Evolutionary conservation across 2,329 filamentous ascomycete species (phyloP), one percentile per base, ranked within the genome.

Genomic region (Daldinia sp.): DNA sequence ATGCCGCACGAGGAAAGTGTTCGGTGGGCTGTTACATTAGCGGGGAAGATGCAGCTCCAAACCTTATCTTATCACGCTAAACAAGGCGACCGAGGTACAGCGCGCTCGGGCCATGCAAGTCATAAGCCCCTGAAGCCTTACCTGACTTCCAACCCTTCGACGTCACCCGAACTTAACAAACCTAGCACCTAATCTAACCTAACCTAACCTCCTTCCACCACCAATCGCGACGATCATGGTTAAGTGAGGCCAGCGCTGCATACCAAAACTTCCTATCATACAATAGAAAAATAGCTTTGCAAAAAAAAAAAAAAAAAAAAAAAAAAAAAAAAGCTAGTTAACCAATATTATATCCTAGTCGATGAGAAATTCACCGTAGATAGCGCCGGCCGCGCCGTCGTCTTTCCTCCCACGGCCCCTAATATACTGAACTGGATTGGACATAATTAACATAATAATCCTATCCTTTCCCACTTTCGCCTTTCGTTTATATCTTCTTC

Each of bases 81-180:
- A 51, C 13, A 9, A 15, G 18, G 20, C 33, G 51, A n/a, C 51
- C 51, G 51, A 54, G 18, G 51, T 28, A 28, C 13, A 35, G 4
- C 3, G 54, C 60, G 68, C 68, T 70, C 61, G 61, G 68, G 48
- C 68, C 68, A 70, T 67, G 51, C 44, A 64, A 41, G 56, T 59
- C 66, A 65, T 65, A 59, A 66, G 33, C 53, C 63, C 61, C 51
- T 37, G 30, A 37, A 23, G 30, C 33, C n/a, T 41, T n/a, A 54
- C 51, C 51, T 23, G 23, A 20, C 20, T 13, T 23, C 20, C 46
- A n/a, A 65, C 57, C 67, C 35, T 54, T 57, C 64, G 67, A 64
- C 67, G 67, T 70, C 67, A 66, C 41, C 54, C 18, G 20, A 30
- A 55, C 30, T 26, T 26, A 53, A 23, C 20, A 50, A 48, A 12